Evolutionary conservation across 306 rosid species (phyloP).

Genomic region (Dryas drummondii): DNA sequence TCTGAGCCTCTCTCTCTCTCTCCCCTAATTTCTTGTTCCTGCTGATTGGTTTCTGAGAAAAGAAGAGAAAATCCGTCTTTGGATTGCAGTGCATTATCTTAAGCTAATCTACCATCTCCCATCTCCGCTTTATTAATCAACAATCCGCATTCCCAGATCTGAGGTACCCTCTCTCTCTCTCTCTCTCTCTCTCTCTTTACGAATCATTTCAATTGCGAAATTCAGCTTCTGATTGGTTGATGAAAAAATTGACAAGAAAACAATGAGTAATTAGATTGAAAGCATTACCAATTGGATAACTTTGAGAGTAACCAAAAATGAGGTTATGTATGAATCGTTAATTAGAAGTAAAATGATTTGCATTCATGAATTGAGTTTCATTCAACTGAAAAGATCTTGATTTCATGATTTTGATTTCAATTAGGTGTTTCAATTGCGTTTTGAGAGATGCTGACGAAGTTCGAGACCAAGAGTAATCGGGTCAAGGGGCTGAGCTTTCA

Average conservation of each 20-base stretch:
- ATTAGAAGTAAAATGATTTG: neutral
- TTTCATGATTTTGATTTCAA: constrained; percentile 8
- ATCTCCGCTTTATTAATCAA: neutral
- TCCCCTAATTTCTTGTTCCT: neutral
- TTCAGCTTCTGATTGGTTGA: neutral
- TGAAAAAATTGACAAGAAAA: neutral
- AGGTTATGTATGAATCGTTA: too few relatives aligned
- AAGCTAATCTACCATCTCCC: neutral
- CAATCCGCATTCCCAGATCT: constrained; percentile 24
- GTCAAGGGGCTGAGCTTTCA: constrained; percentile 50
- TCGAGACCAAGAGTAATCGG: constrained; percentile 49
- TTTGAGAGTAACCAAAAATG: neutral
- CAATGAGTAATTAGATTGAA: neutral
- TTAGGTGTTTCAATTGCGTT: neutral
- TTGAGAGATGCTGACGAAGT: constrained; percentile 44
- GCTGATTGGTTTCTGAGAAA: constrained; percentile 1
- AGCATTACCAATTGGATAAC: neutral
- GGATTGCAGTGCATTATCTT: neutral
- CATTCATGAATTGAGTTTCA: neutral
- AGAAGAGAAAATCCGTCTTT: neutral
- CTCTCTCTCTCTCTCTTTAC: neutral
- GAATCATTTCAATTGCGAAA: neutral
- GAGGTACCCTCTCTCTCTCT: constrained; percentile 12
- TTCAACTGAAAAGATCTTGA: too few relatives aligned
- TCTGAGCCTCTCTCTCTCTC: neutral